Evolutionary conservation across 371 early-diverging fungal genomes (phyloP).

Genomic region (Saksenaea oblongispora): DNA sequence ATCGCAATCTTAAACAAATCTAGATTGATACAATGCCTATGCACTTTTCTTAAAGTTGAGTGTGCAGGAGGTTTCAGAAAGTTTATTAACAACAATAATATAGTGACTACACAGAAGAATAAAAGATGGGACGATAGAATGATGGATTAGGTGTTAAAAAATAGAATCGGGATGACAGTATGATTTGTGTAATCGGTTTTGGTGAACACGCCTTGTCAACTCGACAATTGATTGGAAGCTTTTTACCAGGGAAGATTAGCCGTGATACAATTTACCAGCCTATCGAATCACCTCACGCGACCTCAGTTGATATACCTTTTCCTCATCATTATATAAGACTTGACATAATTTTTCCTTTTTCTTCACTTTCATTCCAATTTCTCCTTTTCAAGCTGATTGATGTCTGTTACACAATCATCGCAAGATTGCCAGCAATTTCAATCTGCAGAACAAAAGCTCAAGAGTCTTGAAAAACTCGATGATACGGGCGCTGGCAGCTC

Average conservation of each 20-base stretch:
- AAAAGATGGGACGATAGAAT: not conserved
- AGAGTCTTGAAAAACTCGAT: constrained; percentile 41
- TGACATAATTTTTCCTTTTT: constrained; percentile 9
- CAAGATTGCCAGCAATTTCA: constrained; percentile 27
- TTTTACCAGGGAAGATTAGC: not conserved
- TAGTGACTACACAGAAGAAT: not conserved
- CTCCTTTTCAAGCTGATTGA: constrained; percentile 3
- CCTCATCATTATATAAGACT: not conserved
- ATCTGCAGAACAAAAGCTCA: constrained; percentile 33
- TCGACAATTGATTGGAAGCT: not conserved
- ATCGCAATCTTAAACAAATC: not conserved
- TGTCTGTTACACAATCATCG: constrained; percentile 7
- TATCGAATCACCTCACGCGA: not conserved
- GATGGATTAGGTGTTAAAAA: not conserved
- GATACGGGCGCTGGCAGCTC: constrained; percentile 29
- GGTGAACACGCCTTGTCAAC: not conserved
- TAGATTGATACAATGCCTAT: not conserved
- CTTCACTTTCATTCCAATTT: not conserved
- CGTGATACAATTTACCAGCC: not conserved
- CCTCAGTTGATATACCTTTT: constrained; percentile 2
- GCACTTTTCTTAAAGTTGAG: too few relatives aligned
- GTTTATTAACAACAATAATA: not conserved
- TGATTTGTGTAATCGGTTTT: not conserved
- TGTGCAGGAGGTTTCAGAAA: not conserved
- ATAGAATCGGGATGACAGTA: too few relatives aligned